These are phyloP conservation scores for Rhodotorula sp. DNA, from an alignment of 1,284 basidiomycete species.

Conservation along the genomic window DNA sequence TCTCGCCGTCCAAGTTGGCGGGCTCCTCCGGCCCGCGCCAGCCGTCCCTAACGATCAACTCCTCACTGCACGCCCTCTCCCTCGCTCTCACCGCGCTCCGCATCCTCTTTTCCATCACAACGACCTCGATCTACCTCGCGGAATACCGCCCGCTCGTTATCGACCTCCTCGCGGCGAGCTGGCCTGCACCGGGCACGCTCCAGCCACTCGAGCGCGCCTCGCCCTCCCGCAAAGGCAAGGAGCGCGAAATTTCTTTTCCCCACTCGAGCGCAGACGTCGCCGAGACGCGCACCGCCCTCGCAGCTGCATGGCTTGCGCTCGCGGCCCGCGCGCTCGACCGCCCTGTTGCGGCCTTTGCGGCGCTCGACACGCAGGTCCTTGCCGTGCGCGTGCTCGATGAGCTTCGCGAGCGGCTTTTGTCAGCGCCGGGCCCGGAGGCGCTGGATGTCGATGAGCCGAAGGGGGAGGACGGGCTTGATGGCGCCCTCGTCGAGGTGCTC, in stretches of 20 bases:
- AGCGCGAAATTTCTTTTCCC: not conserved
- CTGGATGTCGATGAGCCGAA: constrained; percentile 18
- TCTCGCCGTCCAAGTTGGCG: constrained; percentile 8
- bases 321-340: not conserved
- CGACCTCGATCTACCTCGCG: constrained; percentile 17
- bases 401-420: not conserved
- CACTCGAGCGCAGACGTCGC: not conserved
- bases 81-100: constrained; percentile 17
- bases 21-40: not conserved
- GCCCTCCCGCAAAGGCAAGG: constrained; percentile 20
- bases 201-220: not conserved
- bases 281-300: not conserved
- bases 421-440: not conserved
- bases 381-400: constrained; percentile 4
- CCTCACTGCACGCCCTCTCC: constrained; percentile 16
- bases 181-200: constrained; percentile 16
- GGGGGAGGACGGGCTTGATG: not conserved
- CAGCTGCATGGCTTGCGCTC: constrained; percentile 17
- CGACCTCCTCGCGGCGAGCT: constrained; percentile 23
- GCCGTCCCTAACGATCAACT: constrained; percentile 14
- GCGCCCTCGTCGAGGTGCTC: not conserved
- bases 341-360: not conserved
- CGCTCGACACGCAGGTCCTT: not conserved
- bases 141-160: constrained; percentile 16
- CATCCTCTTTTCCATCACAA: constrained; percentile 18